Evolutionary conservation across 257 asterid species (phyloP).

Genomic region (Solanum pimpinellifolium): DNA sequence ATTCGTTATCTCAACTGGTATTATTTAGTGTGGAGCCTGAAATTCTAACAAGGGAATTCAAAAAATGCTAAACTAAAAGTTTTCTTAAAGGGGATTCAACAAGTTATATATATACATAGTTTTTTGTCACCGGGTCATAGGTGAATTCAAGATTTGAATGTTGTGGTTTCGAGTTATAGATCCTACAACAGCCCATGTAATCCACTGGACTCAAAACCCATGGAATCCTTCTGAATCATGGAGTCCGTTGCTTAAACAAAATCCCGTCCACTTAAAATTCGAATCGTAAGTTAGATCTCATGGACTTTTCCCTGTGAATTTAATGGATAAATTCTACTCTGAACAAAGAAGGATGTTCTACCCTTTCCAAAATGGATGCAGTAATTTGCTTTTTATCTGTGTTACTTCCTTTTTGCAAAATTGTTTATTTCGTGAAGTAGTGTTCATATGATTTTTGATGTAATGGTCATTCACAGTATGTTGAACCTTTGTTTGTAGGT

Average conservation of each 20-base stretch:
- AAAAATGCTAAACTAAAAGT: too few species aligned
- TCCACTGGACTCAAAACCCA: not conserved
- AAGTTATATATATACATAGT: too few species aligned
- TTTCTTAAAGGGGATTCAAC: too few species aligned
- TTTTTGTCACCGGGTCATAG: too few species aligned
- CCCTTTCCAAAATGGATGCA: not conserved
- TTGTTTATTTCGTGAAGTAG: not conserved
- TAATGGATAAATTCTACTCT: not conserved
- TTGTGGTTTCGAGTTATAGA: too few species aligned
- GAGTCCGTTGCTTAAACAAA: not conserved
- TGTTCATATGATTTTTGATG: not conserved
- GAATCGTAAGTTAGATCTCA: too few species aligned
- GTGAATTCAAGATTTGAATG: too few species aligned
- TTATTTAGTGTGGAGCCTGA: too few species aligned
- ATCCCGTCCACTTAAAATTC: not conserved
- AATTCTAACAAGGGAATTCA: too few species aligned
- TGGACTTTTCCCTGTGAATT: too few species aligned
- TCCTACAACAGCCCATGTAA: too few species aligned
- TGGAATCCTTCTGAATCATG: not conserved
- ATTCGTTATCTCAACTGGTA: too few species aligned
- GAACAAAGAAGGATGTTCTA: not conserved
- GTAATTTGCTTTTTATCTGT: not conserved
- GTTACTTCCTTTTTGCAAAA: not conserved
- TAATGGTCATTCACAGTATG: not conserved
- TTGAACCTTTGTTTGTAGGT: conserved; percentile 17